phyloP scores from a whole-genome alignment of 139 green algal species.

The Eudorina sp. region DNA sequence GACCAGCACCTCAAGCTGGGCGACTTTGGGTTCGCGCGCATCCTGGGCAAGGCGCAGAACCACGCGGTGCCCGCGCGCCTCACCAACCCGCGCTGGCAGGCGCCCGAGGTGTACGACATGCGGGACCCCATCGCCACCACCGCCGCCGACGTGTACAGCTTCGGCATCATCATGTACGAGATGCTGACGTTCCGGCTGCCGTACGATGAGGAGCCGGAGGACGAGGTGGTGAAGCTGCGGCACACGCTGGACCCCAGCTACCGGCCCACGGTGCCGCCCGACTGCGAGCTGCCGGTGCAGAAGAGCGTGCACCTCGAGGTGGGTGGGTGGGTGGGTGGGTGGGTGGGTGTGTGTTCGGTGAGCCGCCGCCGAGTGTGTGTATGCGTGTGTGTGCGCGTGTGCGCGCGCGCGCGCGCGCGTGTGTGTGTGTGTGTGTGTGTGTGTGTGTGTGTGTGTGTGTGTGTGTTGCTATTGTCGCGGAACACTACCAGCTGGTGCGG shows the following conservation, averaged over 20 bases:
- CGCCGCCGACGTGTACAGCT: constrained; percentile 45
- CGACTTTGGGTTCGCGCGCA: constrained; percentile 47
- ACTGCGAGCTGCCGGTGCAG: constrained; percentile 18
- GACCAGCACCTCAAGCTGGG: constrained; percentile 64
- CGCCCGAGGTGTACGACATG: constrained; percentile 45
- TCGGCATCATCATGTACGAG: constrained; percentile 58
- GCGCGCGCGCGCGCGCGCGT: too few species aligned
- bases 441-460: too few species aligned
- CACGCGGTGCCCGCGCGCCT: constrained; percentile 2
- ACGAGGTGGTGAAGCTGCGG: constrained; percentile 26
- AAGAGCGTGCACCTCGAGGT: constrained; percentile 38
- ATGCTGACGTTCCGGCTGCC: constrained; percentile 42
- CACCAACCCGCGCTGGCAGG: constrained; percentile 50
- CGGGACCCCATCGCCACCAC: constrained; percentile 8
- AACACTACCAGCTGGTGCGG: too few species aligned
- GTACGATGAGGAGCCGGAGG: constrained; percentile 21
- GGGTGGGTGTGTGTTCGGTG: not conserved
- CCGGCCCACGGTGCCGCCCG: constrained; percentile 20
- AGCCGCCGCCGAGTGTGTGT: not conserved
- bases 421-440: too few species aligned
- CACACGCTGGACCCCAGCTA: not conserved
- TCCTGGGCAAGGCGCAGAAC: constrained; percentile 20
- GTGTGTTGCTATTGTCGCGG: too few species aligned
- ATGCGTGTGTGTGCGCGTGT: too few species aligned
- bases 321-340: not conserved